Base-by-base conservation (phyloP, 2,329 filamentous ascomycete genomes). In the Chrysoporthe cubensis region DNA sequence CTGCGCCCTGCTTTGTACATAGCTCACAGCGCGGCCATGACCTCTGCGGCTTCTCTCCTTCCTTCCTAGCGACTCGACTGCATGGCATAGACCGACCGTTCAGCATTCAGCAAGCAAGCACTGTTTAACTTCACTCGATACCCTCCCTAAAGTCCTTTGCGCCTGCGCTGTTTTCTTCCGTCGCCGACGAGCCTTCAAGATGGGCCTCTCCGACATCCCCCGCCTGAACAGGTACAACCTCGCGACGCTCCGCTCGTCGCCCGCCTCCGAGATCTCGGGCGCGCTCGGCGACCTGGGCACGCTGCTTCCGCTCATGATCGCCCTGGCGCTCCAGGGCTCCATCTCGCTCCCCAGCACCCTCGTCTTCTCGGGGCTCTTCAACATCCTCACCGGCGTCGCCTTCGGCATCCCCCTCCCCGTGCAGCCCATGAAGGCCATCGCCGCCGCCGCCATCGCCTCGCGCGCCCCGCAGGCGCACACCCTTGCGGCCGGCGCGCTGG, bases 401-500 rank as follows among this genome's bases (percentile, higher is more conserved):
- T 98, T 97, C 74, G 95, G 95, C 7, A 91, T 98, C 52, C 95
- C 95, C 2, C 80, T 97, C 3, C 94, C 94, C 0, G 94, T 97
- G 0, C 94, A 97, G 80, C 94, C 94, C n/a, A 90, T 90, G 88
- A 90, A 90, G 81, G 94, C 95, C 48, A 96, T 98, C 69, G 63
- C 94, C 6, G 92, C 94, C 0, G 91, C 96, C 0, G 93, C 94
- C n/a, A 92, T 97, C 67, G 84, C 90, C 7, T 84, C 88, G 13
- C 82, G 82, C 42, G 89, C 92, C 71, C 87, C 87, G 0, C 83
- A 89, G 21, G 86, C 87, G 60, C 87, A 93, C 71, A 94, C 91
- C 54, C 88, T 93, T n/a, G 91, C 92, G 0, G 93, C 94, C 1
- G 95, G 95, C 1, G 86, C 95, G 48, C 91, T 93, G 67, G 94